Percentiles rank a stretch among this genome's conserved stretches.
These are phyloP conservation scores for Exutisphaerella laricina DNA, from an alignment of 2,329 filamentous ascomycete genomes.

Conservation along the genomic window DNA sequence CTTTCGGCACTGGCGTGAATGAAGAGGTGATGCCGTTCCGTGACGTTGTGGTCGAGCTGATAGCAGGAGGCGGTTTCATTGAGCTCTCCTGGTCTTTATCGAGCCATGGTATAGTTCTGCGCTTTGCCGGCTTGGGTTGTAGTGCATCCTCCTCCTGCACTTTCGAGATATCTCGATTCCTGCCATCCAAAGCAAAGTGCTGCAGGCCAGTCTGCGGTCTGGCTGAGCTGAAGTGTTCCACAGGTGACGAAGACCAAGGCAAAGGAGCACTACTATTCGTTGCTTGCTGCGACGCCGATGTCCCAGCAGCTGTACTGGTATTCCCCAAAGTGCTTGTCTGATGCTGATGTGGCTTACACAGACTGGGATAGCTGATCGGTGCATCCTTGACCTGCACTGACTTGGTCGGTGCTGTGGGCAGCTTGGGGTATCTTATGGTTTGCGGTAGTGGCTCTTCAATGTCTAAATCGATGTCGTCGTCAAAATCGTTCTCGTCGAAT, in stretches of 20 bases:
- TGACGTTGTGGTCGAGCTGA: conserved; percentile 2
- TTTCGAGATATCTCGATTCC: conserved; percentile 1
- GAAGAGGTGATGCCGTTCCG: conserved; percentile 19
- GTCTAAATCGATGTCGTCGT: conserved; percentile 74
- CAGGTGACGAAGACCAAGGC: conserved; percentile 59
- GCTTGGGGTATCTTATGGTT: conserved; percentile 38
- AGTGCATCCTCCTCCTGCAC: conserved; percentile 5
- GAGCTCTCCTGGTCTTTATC: conserved; percentile 24
- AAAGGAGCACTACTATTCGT: conserved; percentile 53
- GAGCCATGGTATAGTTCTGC: conserved; percentile 59
- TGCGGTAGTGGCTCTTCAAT: conserved; percentile 55
- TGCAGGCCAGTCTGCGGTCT: conserved; percentile 14
- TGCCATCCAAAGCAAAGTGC: conserved; percentile 16
- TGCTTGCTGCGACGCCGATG: conserved; percentile 30
- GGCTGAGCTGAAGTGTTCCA: conserved; percentile 34
- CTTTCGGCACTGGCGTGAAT: conserved; percentile 37
- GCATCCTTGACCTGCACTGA: conserved; percentile 18
- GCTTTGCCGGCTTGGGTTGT: conserved; percentile 48
- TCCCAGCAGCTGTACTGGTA: conserved; percentile 20
- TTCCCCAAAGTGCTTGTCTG: not conserved
- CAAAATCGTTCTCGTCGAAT: conserved; percentile 78
- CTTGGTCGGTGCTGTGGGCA: conserved; percentile 28
- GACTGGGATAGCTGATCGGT: conserved; percentile 28
- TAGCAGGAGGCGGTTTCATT: conserved; percentile 12
- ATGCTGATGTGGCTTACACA: conserved; percentile 24